Percentiles rank a stretch among this genome's conserved stretches.
phyloP scores from a whole-genome alignment of 176 grass and related monocot species.

The Saccharum officinarum region DNA sequence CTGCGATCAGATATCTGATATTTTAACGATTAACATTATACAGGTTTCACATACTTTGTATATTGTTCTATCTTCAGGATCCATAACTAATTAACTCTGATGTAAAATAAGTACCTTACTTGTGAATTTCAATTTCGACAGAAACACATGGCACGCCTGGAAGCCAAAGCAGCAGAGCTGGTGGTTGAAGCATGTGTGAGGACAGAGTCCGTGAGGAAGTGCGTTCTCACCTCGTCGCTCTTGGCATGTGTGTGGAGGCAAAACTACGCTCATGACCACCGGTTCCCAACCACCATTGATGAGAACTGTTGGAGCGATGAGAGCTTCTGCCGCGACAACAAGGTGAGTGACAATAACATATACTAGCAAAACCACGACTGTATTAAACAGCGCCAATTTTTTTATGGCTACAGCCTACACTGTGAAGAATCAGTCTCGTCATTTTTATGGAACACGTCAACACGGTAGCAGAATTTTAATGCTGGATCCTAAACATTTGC shows the following conservation, averaged over 20 bases:
- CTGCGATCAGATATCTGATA: not conserved
- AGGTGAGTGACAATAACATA: constrained; percentile 32
- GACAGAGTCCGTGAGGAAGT: constrained; percentile 81
- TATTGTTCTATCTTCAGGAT: not conserved
- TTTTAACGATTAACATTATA: not conserved
- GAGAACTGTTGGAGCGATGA: constrained; percentile 97
- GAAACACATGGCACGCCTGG: constrained; percentile 88
- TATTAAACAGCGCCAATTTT: not conserved
- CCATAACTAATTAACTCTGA: not conserved
- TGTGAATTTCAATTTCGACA: constrained; percentile 10
- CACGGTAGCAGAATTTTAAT: not conserved
- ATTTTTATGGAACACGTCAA: not conserved
- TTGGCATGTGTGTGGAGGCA: constrained; percentile 88
- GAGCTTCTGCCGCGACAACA: constrained; percentile 74
- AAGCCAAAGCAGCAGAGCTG: constrained; percentile 74
- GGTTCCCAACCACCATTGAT: constrained; percentile 62
- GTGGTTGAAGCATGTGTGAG: constrained; percentile 89
- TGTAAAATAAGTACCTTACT: not conserved
- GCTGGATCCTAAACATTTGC: not conserved
- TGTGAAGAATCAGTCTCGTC: no score
- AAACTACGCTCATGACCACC: constrained; percentile 38
- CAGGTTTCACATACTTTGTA: not conserved
- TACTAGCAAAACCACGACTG: no score
- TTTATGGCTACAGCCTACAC: not conserved
- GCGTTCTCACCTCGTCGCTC: constrained; percentile 89